Conservation (phyloP, 768 basidiomycete genomes). For the Hypholoma fasciculare region DNA sequence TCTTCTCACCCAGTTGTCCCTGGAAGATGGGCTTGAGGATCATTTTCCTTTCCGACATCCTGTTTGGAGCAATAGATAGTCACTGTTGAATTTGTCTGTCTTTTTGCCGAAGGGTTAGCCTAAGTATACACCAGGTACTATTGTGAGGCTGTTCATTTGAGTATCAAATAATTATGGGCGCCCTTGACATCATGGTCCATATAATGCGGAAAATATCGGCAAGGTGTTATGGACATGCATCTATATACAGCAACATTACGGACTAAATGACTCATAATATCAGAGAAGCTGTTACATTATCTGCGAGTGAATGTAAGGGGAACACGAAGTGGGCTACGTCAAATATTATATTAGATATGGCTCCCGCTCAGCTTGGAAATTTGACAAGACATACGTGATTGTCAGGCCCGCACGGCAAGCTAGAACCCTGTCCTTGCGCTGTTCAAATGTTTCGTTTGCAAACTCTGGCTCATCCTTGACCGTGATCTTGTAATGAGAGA, state of each 20-base stretch:
- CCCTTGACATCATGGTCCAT: no score
- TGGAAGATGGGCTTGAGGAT: constrained; percentile 61
- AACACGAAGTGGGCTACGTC: constrained; percentile 22
- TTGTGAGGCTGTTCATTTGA: no score
- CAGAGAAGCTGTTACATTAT: background rate
- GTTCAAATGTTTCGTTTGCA: constrained; percentile 44
- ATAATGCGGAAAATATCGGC: no score
- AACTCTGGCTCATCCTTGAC: constrained; percentile 53
- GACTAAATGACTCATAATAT: no score
- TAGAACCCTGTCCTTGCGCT: constrained; percentile 43
- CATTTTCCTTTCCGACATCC: background rate
- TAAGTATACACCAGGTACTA: no score
- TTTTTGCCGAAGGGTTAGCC: no score
- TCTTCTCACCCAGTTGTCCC: constrained; percentile 78
- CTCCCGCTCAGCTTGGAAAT: background rate
- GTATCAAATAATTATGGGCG: no score
- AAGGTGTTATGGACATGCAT: no score
- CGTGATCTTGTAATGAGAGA: constrained; percentile 45
- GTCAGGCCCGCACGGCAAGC: constrained; percentile 36
- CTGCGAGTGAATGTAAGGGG: constrained; percentile 24
- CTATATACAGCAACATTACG: no score
- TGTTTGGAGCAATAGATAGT: background rate
- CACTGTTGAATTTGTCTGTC: background rate
- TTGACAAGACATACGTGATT: constrained; percentile 39
- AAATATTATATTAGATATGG: background rate